phyloP scores from a whole-genome alignment of 23 red algal species.

The Chondrus crispus region DNA sequence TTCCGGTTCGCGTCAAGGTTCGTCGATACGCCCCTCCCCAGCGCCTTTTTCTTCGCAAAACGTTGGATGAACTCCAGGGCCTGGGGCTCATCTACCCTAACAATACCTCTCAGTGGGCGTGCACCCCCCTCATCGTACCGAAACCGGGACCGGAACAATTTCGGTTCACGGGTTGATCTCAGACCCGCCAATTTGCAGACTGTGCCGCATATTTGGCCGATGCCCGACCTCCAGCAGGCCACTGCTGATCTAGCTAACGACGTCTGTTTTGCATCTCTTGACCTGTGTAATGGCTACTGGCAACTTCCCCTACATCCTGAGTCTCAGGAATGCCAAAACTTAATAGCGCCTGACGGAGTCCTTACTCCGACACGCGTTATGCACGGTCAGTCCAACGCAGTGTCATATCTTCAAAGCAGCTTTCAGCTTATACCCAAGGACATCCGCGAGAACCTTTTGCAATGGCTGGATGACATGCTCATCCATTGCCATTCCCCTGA shows the following conservation, averaged over 20 bases:
- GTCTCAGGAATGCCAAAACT: neutral
- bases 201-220: conserved; percentile 9
- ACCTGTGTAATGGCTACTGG: conserved; percentile 35
- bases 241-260: neutral
- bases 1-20: neutral
- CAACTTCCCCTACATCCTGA: conserved; percentile 1
- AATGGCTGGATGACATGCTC: neutral
- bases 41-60: neutral
- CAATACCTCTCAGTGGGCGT: neutral
- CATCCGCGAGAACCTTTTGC: neutral
- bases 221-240: neutral
- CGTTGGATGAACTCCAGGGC: neutral
- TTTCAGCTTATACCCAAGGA: neutral
- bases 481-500: neutral
- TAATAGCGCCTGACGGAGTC: neutral
- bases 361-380: conserved; percentile 19
- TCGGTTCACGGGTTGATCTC: conserved; percentile 27
- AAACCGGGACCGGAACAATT: neutral
- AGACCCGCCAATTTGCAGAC: conserved; percentile 9
- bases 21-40: neutral
- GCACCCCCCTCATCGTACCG: neutral
- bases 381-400: neutral
- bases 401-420: neutral
- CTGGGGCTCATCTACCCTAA: neutral
- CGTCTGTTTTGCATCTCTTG: conserved; percentile 20